Evolutionary conservation across 2,329 filamentous ascomycete genomes (phyloP), one percentile per base, ranked within the genome.

Genomic region (Coniochaeta sp.): DNA sequence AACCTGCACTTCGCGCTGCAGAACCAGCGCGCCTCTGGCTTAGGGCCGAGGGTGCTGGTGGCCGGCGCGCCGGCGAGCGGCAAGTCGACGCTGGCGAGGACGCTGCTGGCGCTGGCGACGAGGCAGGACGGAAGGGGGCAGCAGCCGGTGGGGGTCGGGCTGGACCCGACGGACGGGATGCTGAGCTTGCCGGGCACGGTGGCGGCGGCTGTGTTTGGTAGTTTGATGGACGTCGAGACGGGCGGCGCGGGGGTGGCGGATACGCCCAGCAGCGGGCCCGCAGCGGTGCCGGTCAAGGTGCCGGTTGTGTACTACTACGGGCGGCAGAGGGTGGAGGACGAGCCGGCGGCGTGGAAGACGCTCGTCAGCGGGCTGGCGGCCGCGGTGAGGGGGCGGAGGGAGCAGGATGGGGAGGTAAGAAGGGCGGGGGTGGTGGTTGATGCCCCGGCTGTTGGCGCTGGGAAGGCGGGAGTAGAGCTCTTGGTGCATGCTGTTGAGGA

Each of bases 261-360:
- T 65, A 93, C 91, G 66, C 93, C 93, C 0, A 96, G 93, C 67
- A 96, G 90, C 65, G 95, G 93, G 0, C 93, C 95, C 0, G 95
- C 89, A 66, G 84, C 87, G 0, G 87, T 96, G 19, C 93, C 93
- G 0, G 91, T 96, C 58, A 98, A 97, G 78, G 80, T 96, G 67
- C 95, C 95, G 5, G 77, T 99, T 59, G 91, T 93, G 30, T 96
- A 96, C 71, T 91, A 92, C 73, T 96, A 90, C 72, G 93, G 95
- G 17, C 79, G 89, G 63, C 81, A 84, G 58, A 86, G 81, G 63
- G 84, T 91, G 0, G 88, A 91, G 66, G 89, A 91, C 57, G 89
- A 91, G 62, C 80, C 83, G 0, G 82, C 79, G 36, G 75, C 93
- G 50, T 98, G 89, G 76, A 89, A 86, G 69, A 83, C 87, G 14